phyloP scores from a whole-genome alignment of 2,329 filamentous ascomycete genomes.

The Eurotiales sp. region DNA sequence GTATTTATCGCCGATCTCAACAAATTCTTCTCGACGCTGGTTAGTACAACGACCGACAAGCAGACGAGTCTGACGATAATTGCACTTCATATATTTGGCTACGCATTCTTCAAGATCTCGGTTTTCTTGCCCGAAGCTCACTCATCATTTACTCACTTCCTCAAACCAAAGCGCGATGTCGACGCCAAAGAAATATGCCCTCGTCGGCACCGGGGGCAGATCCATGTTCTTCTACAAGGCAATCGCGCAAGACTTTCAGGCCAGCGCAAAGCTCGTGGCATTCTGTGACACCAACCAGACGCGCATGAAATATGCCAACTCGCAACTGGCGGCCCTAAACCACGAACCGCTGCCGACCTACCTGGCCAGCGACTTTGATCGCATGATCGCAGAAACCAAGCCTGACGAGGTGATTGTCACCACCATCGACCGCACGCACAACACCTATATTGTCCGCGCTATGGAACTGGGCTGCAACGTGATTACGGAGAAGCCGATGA shows the following conservation, averaged over 20 bases:
- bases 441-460: conserved; percentile 58
- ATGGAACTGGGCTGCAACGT: conserved; percentile 59
- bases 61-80: too few species aligned
- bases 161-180: too few species aligned
- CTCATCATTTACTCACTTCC: too few species aligned
- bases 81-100: too few species aligned
- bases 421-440: conserved; percentile 60
- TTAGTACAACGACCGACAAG: too few species aligned
- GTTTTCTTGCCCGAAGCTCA: too few species aligned
- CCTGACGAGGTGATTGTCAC: conserved; percentile 62
- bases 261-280: conserved; percentile 51
- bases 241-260: conserved; percentile 51
- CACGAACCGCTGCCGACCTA: conserved; percentile 52
- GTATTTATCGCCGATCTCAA: too few species aligned
- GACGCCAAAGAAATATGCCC: conserved; percentile 14
- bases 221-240: conserved; percentile 60
- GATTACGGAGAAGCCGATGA: conserved; percentile 65
- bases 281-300: conserved; percentile 61
- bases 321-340: conserved; percentile 31
- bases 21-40: too few species aligned
- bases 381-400: conserved; percentile 53
- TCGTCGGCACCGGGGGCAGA: conserved; percentile 55
- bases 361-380: conserved; percentile 53
- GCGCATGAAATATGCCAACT: conserved; percentile 56
- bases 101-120: too few species aligned